Conservation (phyloP, 192 early-diverging fungal species). For the Geranomyces michiganensis region DNA sequence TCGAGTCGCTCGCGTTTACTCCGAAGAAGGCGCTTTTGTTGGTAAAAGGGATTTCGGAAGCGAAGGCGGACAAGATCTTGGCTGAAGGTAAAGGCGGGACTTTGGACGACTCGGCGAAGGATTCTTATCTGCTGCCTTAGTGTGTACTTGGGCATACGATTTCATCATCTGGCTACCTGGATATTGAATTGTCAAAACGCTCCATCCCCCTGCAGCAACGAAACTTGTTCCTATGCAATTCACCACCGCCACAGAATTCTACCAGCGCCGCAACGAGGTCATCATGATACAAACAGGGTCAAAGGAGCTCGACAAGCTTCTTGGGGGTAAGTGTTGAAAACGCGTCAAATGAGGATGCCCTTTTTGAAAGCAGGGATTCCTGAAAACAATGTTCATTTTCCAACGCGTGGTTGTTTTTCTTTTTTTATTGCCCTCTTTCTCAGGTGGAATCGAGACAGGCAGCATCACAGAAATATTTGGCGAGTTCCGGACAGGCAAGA, state of each 20-base stretch:
- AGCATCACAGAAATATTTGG: constrained; percentile 98
- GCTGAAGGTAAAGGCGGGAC: constrained; percentile 66
- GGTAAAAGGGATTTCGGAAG: constrained; percentile 95
- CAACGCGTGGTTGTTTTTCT: background rate
- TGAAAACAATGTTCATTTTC: no score
- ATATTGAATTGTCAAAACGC: no score
- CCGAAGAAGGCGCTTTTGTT: constrained; percentile 82
- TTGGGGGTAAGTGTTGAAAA: constrained; percentile 67
- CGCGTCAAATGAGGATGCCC: background rate
- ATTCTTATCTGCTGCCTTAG: no score
- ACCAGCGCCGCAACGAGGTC: constrained; percentile 77
- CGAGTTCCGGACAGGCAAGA: constrained; percentile 98
- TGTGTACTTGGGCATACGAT: no score
- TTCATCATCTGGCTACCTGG: no score
- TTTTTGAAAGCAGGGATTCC: no score
- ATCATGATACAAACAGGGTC: constrained; percentile 89
- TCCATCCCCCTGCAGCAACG: constrained; percentile 70
- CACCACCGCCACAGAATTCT: constrained; percentile 90
- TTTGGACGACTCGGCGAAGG: no score
- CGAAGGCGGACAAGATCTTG: constrained; percentile 93
- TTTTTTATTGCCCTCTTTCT: background rate
- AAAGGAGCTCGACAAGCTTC: constrained; percentile 84
- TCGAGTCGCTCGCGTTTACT: constrained; percentile 93
- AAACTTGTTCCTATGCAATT: constrained; percentile 95
- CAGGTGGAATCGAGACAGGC: constrained; percentile 92